phyloP scores from a whole-genome alignment of 2,329 filamentous ascomycete species.

The Chalaropsis thielavioides region DNA sequence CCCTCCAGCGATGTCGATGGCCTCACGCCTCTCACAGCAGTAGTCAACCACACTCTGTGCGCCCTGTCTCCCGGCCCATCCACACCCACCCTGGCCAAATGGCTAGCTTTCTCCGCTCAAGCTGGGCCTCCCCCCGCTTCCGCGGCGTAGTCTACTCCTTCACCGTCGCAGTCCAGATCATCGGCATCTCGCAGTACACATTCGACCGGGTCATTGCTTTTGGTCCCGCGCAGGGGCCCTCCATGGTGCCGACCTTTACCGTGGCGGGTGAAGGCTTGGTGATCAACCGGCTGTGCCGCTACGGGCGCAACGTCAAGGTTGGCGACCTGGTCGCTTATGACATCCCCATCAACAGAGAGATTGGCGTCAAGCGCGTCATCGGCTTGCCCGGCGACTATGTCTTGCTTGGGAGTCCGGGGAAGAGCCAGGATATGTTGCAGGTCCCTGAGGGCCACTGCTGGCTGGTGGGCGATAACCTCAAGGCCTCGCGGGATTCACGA shows the following conservation, averaged over 20 bases:
- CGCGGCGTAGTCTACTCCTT: conserved; percentile 29
- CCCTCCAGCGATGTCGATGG: no score
- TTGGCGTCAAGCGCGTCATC: conserved; percentile 64
- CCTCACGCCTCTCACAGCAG: no score
- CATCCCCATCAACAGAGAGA: conserved; percentile 48
- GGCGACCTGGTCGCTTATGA: conserved; percentile 73
- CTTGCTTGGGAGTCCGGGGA: conserved; percentile 45
- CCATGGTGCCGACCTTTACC: conserved; percentile 77
- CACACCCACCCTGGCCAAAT: conserved; percentile 5
- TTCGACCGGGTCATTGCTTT: conserved; percentile 48
- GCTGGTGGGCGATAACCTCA: conserved; percentile 76
- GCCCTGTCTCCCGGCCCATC: background rate
- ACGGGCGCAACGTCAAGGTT: conserved; percentile 51
- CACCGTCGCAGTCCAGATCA: conserved; percentile 31
- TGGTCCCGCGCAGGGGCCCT: conserved; percentile 52
- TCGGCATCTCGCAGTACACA: conserved; percentile 37
- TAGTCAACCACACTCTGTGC: background rate
- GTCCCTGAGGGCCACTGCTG: conserved; percentile 87
- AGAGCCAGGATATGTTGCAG: conserved; percentile 32
- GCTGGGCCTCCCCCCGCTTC: conserved; percentile 13
- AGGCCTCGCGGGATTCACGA: conserved; percentile 72
- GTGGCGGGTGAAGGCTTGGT: conserved; percentile 53
- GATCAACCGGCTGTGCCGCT: conserved; percentile 51
- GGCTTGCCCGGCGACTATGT: conserved; percentile 68
- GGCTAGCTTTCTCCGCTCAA: conserved; percentile 15